These are phyloP conservation scores for Stephania cephalantha DNA, from an alignment of 164 flowering plant genomes.

Conservation along the genomic window DNA sequence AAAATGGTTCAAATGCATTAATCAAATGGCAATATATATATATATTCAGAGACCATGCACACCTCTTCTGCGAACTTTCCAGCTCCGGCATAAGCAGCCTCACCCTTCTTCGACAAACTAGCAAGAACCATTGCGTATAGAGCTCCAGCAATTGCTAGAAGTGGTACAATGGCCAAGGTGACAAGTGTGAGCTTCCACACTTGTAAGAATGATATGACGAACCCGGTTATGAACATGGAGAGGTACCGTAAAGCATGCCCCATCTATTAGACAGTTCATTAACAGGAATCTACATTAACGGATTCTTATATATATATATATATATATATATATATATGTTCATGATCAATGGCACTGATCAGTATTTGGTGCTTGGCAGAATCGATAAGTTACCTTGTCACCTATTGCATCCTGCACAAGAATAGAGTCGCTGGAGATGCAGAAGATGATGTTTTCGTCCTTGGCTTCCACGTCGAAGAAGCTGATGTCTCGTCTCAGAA, in stretches of 20 bases:
- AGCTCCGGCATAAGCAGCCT: constrained; percentile 67
- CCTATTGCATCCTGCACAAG: constrained; percentile 80
- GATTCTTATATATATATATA: no score
- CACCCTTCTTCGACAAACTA: constrained; percentile 58
- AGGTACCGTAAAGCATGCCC: constrained; percentile 61
- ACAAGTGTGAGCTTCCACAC: constrained; percentile 75
- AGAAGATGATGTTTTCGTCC: constrained; percentile 40
- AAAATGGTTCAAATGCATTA: not conserved
- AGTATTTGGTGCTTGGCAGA: not conserved
- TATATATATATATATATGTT: no score
- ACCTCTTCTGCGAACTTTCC: constrained; percentile 78
- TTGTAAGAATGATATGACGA: constrained; percentile 47
- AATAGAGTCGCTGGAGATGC: constrained; percentile 65
- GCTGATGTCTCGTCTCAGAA: constrained; percentile 41
- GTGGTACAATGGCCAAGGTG: constrained; percentile 66
- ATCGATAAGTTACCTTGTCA: constrained; percentile 48
- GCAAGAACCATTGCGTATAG: constrained; percentile 54
- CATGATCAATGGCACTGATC: not conserved
- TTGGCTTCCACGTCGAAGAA: constrained; percentile 65
- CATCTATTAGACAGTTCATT: constrained; percentile 34
- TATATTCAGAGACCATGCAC: not conserved
- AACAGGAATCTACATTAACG: not conserved
- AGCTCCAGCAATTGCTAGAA: constrained; percentile 61
- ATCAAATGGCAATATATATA: not conserved
- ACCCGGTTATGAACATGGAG: constrained; percentile 50